Conservation (phyloP, 805 yeast genomes). For the Myxozyma nipponensis region DNA sequence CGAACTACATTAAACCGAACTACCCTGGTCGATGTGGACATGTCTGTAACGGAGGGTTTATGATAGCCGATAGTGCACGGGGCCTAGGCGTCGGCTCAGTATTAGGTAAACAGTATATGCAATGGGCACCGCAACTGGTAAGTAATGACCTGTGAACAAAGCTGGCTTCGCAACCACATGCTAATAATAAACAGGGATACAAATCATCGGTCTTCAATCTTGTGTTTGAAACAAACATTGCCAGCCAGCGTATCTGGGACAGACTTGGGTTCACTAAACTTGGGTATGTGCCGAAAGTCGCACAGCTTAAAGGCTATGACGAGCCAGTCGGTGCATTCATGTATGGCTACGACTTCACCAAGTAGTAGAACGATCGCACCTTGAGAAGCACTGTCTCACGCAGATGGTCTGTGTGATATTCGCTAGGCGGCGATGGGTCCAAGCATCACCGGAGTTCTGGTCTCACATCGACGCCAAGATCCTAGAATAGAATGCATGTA, state of each 20-base stretch:
- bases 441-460: too few species aligned
- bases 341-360: too few species aligned
- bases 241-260: constrained; percentile 80
- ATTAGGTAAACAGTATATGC: constrained; percentile 64
- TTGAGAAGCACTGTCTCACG: too few species aligned
- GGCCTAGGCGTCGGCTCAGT: constrained; percentile 66
- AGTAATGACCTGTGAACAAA: neutral
- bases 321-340: constrained; percentile 71
- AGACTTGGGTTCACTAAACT: constrained; percentile 72
- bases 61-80: constrained; percentile 57
- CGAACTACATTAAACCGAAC: constrained; percentile 64
- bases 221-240: constrained; percentile 76
- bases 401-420: too few species aligned
- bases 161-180: neutral
- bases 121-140: constrained; percentile 63
- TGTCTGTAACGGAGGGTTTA: constrained; percentile 81
- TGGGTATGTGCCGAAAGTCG: constrained; percentile 74
- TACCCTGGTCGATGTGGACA: constrained; percentile 82
- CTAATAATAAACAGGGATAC: constrained; percentile 52
- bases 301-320: constrained; percentile 58
- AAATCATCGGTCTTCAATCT: constrained; percentile 80
- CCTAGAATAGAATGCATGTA: too few species aligned
- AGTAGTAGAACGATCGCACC: too few species aligned
- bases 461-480: too few species aligned
- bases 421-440: too few species aligned